Evolutionary conservation across 1,284 basidiomycete genomes (phyloP).

Genomic region (Schizophyllum commune): DNA sequence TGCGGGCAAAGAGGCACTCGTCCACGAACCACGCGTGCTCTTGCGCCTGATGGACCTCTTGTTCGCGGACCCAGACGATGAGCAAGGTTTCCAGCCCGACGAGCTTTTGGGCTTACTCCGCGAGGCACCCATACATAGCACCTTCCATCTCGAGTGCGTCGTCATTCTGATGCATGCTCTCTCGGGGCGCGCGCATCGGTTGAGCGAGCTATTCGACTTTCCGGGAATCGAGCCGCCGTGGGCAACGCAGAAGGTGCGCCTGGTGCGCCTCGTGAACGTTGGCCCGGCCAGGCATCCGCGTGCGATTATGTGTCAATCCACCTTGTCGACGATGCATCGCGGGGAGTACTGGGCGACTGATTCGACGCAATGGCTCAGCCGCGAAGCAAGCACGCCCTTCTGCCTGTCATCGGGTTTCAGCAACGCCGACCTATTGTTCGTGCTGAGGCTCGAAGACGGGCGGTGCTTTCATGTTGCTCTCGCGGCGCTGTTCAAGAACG

Average conservation of each 20-base stretch:
- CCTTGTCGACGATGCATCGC: neutral
- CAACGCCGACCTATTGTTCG: neutral
- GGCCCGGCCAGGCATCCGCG: neutral
- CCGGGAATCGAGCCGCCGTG: neutral
- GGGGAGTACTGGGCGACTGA: neutral
- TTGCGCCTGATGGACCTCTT: neutral
- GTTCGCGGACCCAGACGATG: neutral
- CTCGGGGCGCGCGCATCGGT: neutral
- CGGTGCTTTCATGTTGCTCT: neutral
- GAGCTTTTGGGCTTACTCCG: neutral
- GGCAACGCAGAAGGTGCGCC: neutral
- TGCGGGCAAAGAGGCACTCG: neutral
- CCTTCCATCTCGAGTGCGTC: neutral
- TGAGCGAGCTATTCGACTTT: neutral
- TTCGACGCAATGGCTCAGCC: neutral
- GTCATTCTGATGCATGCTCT: neutral
- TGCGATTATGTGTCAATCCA: neutral
- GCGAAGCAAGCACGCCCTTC: neutral
- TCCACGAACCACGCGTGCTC: neutral
- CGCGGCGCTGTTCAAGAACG: neutral
- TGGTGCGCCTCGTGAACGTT: neutral
- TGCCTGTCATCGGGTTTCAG: neutral
- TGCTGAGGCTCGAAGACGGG: neutral
- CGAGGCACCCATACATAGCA: neutral
- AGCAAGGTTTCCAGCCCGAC: neutral